Conservation (phyloP, 495 filamentous ascomycete genomes). For the Trichoderma gamsii region DNA sequence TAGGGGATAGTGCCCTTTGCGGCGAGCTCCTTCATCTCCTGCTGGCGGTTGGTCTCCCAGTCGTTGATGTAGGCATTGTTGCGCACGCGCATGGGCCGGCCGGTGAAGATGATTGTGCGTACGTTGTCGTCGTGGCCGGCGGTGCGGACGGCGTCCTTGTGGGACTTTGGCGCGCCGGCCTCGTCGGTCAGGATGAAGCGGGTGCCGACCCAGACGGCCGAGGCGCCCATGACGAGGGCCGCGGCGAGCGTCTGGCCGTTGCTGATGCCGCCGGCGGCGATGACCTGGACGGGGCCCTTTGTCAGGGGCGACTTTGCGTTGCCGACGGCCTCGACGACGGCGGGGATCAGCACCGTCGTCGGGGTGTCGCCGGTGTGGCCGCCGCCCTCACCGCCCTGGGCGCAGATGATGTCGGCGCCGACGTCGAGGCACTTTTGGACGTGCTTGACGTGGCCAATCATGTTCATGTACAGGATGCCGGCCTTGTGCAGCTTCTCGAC, state of each 20-base stretch:
- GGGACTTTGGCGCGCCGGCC: slow-evolving; percentile 85
- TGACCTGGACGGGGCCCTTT: slow-evolving; percentile 76
- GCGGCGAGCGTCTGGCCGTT: slow-evolving; percentile 89
- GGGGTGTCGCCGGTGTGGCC: slow-evolving; percentile 90
- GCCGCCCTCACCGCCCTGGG: slow-evolving; percentile 87
- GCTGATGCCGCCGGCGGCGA: slow-evolving; percentile 91
- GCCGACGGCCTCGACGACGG: slow-evolving; percentile 76
- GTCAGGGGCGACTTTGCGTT: slow-evolving; percentile 82
- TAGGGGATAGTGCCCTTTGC: slow-evolving; percentile 84
- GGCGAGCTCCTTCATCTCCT: slow-evolving; percentile 89
- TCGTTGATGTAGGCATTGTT: slow-evolving; percentile 88
- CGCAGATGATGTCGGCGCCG: slow-evolving; percentile 87
- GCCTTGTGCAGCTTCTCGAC: slow-evolving; percentile 83
- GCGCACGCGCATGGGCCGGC: slow-evolving; percentile 86
- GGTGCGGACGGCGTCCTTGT: slow-evolving; percentile 94
- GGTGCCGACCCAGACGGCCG: slow-evolving; percentile 93
- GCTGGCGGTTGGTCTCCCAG: slow-evolving; percentile 86
- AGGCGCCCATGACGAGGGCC: slow-evolving; percentile 84
- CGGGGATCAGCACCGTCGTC: slow-evolving; percentile 82
- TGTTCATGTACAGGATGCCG: slow-evolving; percentile 98
- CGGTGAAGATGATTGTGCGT: slow-evolving; percentile 96
- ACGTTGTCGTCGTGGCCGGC: slow-evolving; percentile 90
- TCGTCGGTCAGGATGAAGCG: slow-evolving; percentile 91
- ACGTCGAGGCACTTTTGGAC: slow-evolving; percentile 86
- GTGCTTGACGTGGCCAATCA: slow-evolving; percentile 99